A percentile compares a stretch with the other conserved stretches of the same genome.
phyloP scores from a whole-genome alignment of 2,329 filamentous ascomycete genomes.

The Cytospora piceicola region DNA sequence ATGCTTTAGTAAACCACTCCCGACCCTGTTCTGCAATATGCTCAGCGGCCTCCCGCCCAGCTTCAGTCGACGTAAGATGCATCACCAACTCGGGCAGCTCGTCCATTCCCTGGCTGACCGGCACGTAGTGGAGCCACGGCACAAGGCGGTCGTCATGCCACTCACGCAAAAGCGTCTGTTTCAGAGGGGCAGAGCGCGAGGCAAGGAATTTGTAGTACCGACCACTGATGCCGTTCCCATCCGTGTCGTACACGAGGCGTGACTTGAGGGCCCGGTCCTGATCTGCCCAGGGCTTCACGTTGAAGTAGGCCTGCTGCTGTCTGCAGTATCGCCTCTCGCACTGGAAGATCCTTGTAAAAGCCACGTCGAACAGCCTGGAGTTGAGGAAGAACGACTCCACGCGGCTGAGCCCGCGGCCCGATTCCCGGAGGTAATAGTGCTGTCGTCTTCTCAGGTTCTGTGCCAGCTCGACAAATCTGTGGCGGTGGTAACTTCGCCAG shows the following conservation, averaged over 20 bases:
- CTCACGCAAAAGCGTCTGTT: constrained; percentile 57
- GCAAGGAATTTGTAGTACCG: constrained; percentile 56
- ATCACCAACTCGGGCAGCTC: constrained; percentile 57
- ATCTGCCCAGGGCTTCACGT: constrained; percentile 5
- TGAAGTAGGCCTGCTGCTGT: constrained; percentile 32
- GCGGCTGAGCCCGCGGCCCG: background rate
- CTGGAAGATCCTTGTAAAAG: constrained; percentile 21
- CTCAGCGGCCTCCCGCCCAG: constrained; percentile 52
- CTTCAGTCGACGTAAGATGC: constrained; percentile 48
- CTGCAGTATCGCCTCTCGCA: constrained; percentile 25
- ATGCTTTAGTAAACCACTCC: constrained; percentile 56
- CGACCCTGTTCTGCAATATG: constrained; percentile 58
- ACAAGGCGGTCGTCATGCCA: constrained; percentile 62
- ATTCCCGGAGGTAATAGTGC: constrained; percentile 8
- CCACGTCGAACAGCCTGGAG: constrained; percentile 28
- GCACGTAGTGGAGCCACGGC: constrained; percentile 62
- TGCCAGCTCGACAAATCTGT: constrained; percentile 28
- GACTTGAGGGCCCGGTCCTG: constrained; percentile 40
- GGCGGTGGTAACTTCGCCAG: constrained; percentile 25
- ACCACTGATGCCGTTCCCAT: constrained; percentile 60
- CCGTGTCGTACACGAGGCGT: constrained; percentile 54
- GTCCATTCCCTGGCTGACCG: constrained; percentile 52
- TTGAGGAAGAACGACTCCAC: constrained; percentile 19
- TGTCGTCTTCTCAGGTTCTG: constrained; percentile 7
- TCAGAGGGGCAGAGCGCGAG: constrained; percentile 52